Base-by-base conservation (phyloP, 179 eudicot species). In the Amaranthus tricolor region DNA sequence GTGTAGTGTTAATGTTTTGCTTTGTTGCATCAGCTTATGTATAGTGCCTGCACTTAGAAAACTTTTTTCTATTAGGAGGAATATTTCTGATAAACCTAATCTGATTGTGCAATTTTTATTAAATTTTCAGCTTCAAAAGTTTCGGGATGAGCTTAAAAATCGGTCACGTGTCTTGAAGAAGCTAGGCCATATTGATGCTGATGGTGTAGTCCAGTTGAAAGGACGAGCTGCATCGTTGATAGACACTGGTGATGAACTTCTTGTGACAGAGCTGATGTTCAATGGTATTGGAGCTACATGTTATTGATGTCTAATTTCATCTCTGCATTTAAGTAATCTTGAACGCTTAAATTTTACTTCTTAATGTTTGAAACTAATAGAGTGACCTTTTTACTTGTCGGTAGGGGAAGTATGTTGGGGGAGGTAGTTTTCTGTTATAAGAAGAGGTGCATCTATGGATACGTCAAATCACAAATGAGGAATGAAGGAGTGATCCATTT, bases 161-260 rank as follows among this genome's bases (percentile, higher is more conserved):
- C 91, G 99, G 31, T 95, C 99, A 21, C 92, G 96, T 54, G 98
- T 95, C 74, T 81, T 95, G 61, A 95, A 86, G 85, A 95, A 86
- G 84, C 94, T 95, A 74, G 99, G 99, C 55, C 99, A 95, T 81
- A 89, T 93, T 74, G 97, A 95, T 85, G 85, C 91, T 83, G 99
- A 95, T 82, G 89, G 98, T 69, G 96, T 95, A 74, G 97, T 95
- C 71, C 91, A 88, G 82, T 81, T 95, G 81, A 95, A 95, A 84
- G 98, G 99, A 68, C 90, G 98, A 52, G 98, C 99, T 62, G 99
- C 99, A 9, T 80, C 96, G 68, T 84, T 91, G 80, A 86, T 95
- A 71, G 99, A 95, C 82, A 93, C 98, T 19, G 98, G 99, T 65
- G 99, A 95, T 76, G 98, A 95, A 81, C 97, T 93, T 60, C 92